Evolutionary conservation across 2,329 filamentous ascomycete species (phyloP), one percentile per base, ranked within the genome.

Genomic region (Setomelanomma holmii): DNA sequence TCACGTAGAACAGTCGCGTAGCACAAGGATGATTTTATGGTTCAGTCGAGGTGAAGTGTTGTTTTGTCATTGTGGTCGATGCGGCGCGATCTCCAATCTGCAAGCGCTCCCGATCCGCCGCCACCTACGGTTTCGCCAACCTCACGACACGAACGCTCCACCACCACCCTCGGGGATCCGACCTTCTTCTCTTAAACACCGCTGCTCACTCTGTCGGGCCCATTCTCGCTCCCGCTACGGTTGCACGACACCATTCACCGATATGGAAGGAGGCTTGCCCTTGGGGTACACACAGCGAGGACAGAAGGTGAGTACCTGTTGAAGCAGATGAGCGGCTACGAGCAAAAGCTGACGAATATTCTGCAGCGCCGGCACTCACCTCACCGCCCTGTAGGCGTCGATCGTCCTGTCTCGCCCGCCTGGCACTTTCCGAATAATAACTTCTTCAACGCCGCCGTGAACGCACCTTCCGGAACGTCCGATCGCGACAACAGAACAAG

Each of bases 321-420:
- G 36, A 36, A 45, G 23, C 38, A 24, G 20, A 45, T 45, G 34
- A 45, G 44, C 49, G 19, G 34, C 33, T 17, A 35, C 40, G 50
- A 44, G 43, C 11, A 22, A 17, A 23, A 19, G 52, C 61, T 66
- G 56, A 63, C 55, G 40, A 45, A 47, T 19, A 17, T 23, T 38
- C 39, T 49, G 19, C 59, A 76, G 73, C 68, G 73, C 10, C 27
- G 27, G 14, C 27, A 30, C 60, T 66, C 71, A 40, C 67, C 71
- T 62, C 61, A 61, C 36, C 67, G 67, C 43, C 72, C 73, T 67
- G 68, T 74, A 34, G 52, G 30, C n/a, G 49, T 63, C 35, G 63
- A 66, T 24, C 58, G 61, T 52, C 63, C 61, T 51, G 50, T 60
- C 30, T 66, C 63, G 23, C 64, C 71, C n/a, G 55, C 60, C 41